These are phyloP conservation scores for Amaranthus tricolor DNA, from an alignment of 179 eudicot genomes.

Conservation along the genomic window DNA sequence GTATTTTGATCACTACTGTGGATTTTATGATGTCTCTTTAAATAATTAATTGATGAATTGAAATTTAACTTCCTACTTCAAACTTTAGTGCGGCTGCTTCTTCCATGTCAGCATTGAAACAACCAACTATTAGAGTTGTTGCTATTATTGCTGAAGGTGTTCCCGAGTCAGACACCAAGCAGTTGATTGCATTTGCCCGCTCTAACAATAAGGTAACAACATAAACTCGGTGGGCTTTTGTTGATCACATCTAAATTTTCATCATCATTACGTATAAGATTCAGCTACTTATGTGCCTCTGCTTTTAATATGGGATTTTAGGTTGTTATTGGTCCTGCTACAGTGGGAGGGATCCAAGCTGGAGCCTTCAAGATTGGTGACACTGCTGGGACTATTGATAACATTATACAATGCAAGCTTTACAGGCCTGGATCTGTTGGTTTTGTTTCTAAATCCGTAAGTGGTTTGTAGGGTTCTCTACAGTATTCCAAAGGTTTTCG, in stretches of 20 bases:
- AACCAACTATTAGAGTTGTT: constrained; percentile 94
- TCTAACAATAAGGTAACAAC: constrained; percentile 87
- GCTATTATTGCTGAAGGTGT: constrained; percentile 99
- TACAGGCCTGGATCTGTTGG: constrained; percentile 99
- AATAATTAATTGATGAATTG: not conserved
- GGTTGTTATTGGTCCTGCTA: constrained; percentile 98
- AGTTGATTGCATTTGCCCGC: constrained; percentile 87
- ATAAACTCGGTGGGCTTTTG: not conserved
- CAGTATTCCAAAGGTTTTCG: not conserved
- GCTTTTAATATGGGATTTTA: constrained; percentile 26
- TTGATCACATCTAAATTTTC: not conserved
- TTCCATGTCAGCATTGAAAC: constrained; percentile 89
- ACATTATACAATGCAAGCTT: constrained; percentile 90
- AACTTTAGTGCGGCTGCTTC: constrained; percentile 95
- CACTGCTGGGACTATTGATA: constrained; percentile 98
- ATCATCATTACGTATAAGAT: not conserved
- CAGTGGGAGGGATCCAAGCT: constrained; percentile 99
- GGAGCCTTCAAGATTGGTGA: constrained; percentile 99
- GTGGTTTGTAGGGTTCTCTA: constrained; percentile 27
- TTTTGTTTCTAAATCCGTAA: constrained; percentile 97
- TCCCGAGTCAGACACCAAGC: constrained; percentile 93
- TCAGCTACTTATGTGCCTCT: constrained; percentile 1
- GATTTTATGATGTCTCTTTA: not conserved
- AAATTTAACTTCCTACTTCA: not conserved
- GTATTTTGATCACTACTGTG: no score